Evolutionary conservation across 495 filamentous ascomycete species (phyloP).

Genomic region (Parmelia sp.): DNA sequence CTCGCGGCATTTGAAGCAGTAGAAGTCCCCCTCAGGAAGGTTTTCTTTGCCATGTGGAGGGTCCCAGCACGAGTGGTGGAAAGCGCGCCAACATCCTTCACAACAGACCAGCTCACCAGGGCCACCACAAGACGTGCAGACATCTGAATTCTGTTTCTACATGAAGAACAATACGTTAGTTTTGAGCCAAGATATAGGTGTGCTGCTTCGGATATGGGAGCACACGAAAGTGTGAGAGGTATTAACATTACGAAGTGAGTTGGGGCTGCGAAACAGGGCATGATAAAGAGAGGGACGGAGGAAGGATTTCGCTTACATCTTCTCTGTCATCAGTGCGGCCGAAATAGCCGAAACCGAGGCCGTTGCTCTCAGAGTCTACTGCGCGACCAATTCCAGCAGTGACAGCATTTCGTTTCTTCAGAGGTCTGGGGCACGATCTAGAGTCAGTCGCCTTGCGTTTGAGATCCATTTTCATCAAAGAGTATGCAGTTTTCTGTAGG

Average conservation of each 20-base stretch:
- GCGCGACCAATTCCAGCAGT: slow-evolving; percentile 35
- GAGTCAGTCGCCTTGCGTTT: slow-evolving; percentile 15
- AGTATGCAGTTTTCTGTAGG: neutral
- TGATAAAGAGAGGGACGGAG: slow-evolving; percentile 1
- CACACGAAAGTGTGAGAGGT: neutral
- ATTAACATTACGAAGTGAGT: neutral
- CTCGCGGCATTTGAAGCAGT: slow-evolving; percentile 64
- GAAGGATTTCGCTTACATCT: slow-evolving; percentile 34
- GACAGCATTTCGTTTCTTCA: slow-evolving; percentile 36
- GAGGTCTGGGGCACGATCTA: slow-evolving; percentile 28
- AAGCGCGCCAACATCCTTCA: slow-evolving; percentile 79
- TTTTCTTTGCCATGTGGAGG: slow-evolving; percentile 62
- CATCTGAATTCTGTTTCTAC: slow-evolving; percentile 71
- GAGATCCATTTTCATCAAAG: neutral
- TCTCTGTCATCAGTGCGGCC: slow-evolving; percentile 31
- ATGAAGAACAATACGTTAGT: slow-evolving; percentile 15
- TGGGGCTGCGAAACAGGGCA: neutral
- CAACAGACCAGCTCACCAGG: slow-evolving; percentile 86
- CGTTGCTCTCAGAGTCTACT: slow-evolving; percentile 31
- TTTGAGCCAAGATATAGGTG: neutral
- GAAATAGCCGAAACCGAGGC: slow-evolving; percentile 27
- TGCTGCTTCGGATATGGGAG: neutral
- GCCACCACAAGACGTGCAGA: slow-evolving; percentile 73
- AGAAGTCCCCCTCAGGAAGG: slow-evolving; percentile 71
- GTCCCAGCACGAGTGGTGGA: slow-evolving; percentile 79